Conservation (phyloP, 805 yeast genomes). For the Candida berthetii region DNA sequence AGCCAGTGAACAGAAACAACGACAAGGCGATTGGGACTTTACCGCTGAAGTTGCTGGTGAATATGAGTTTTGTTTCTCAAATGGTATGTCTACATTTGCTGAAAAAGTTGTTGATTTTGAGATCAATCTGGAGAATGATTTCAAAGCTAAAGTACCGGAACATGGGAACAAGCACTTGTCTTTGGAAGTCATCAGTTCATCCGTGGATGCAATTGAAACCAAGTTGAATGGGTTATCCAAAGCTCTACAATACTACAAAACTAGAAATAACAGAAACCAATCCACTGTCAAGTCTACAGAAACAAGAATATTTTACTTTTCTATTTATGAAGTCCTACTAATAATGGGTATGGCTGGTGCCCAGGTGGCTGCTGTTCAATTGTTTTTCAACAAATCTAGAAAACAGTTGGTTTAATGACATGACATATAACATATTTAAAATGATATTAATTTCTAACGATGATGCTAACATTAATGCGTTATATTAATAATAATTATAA, state of each 20-base stretch:
- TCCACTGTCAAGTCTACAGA: constrained; percentile 82
- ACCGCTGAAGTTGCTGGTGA: constrained; percentile 52
- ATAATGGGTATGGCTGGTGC: constrained; percentile 71
- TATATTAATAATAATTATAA: no score
- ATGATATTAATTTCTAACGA: no score
- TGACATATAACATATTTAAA: no score
- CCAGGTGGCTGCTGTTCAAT: constrained; percentile 63
- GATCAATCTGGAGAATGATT: constrained; percentile 44
- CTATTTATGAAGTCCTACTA: constrained; percentile 62
- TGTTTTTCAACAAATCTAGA: constrained; percentile 67
- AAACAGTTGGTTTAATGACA: constrained; percentile 36
- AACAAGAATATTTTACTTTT: constrained; percentile 71
- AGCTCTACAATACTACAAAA: constrained; percentile 74
- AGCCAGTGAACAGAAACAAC: constrained; percentile 44
- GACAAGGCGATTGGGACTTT: constrained; percentile 58
- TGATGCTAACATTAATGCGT: no score
- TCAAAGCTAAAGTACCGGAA: constrained; percentile 25
- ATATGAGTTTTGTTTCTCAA: constrained; percentile 61
- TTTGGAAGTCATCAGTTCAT: constrained; percentile 21
- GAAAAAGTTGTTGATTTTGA: constrained; percentile 69
- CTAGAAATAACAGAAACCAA: constrained; percentile 88
- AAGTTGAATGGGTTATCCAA: constrained; percentile 52
- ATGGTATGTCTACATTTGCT: constrained; percentile 60
- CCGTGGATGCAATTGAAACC: constrained; percentile 52
- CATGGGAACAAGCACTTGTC: constrained; percentile 54